phyloP scores from a whole-genome alignment of 1,284 basidiomycete genomes.

The Leccinum solheimii region DNA sequence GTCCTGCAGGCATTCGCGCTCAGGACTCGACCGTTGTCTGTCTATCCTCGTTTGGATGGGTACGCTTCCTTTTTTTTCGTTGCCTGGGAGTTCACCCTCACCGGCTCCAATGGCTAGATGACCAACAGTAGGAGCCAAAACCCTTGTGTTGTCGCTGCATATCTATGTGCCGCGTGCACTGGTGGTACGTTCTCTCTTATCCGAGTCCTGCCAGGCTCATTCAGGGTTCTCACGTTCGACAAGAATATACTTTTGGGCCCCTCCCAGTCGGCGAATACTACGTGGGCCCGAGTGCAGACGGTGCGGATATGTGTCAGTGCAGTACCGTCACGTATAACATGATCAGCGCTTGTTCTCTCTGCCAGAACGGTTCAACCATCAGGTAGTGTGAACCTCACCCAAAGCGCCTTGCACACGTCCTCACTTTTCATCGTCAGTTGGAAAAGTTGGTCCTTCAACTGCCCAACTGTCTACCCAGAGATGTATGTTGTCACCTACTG shows the following conservation, averaged over 20 bases:
- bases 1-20: constrained; percentile 19
- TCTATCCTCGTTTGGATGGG: constrained; percentile 27
- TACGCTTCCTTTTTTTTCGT: constrained; percentile 7
- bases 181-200: constrained; percentile 26
- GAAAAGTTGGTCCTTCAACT: constrained; percentile 30
- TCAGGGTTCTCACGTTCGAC: constrained; percentile 3
- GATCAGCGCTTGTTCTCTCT: constrained; percentile 36
- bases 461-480: constrained; percentile 19
- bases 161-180: constrained; percentile 33
- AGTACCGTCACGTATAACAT: constrained; percentile 35
- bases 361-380: constrained; percentile 29
- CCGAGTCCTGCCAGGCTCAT: background rate
- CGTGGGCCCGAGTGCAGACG: constrained; percentile 19
- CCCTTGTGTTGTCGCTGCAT: constrained; percentile 38
- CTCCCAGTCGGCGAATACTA: constrained; percentile 23
- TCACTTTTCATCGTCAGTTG: constrained; percentile 27
- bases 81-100: background rate
- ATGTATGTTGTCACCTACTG: constrained; percentile 15
- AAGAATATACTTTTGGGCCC: constrained; percentile 27
- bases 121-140: constrained; percentile 33
- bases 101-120: constrained; percentile 27
- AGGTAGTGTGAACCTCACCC: constrained; percentile 11
- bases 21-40: constrained; percentile 25
- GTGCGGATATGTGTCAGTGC: constrained; percentile 32
- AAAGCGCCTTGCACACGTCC: background rate